Evolutionary conservation across 2,329 filamentous ascomycete species (phyloP).

Genomic region (Metarhizium brunneum): DNA sequence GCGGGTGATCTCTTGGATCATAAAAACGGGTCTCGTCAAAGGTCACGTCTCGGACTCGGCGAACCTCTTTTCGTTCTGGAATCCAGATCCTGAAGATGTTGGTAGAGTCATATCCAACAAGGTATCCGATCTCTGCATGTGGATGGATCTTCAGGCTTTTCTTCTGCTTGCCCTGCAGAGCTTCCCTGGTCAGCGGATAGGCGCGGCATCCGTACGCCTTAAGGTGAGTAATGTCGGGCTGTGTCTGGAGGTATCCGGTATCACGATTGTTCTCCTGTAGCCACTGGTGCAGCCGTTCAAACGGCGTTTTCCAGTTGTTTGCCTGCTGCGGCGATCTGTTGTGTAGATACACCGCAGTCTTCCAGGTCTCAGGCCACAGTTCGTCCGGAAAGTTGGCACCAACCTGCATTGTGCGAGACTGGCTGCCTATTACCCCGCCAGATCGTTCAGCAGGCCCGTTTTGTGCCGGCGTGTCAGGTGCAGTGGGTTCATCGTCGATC

Average conservation of each 20-base stretch:
- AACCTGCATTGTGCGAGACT: neutral
- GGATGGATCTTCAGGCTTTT: neutral
- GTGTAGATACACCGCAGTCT: conserved; percentile 2
- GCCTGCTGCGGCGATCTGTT: conserved; percentile 5
- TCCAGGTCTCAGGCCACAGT: conserved; percentile 1
- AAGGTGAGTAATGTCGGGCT: conserved; percentile 1
- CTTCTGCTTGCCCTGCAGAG: neutral
- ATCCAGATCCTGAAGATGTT: conserved; percentile 7
- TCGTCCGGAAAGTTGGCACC: neutral
- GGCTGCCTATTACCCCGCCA: conserved; percentile 1
- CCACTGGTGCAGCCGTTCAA: neutral
- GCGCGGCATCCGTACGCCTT: conserved; percentile 3
- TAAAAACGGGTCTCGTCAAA: conserved; percentile 5
- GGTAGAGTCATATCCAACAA: conserved; percentile 5
- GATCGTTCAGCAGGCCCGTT: conserved; percentile 1
- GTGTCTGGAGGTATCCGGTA: no score
- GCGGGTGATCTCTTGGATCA: neutral
- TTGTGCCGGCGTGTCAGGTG: neutral
- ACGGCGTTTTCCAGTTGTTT: conserved; percentile 1
- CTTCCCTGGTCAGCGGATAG: conserved; percentile 3
- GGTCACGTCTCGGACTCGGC: conserved; percentile 1
- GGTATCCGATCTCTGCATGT: conserved; percentile 3
- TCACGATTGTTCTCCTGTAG: neutral
- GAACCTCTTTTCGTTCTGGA: neutral
- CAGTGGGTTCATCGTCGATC: neutral